phyloP scores from a whole-genome alignment of 768 basidiomycete genomes.

The Amylocystis lapponica region DNA sequence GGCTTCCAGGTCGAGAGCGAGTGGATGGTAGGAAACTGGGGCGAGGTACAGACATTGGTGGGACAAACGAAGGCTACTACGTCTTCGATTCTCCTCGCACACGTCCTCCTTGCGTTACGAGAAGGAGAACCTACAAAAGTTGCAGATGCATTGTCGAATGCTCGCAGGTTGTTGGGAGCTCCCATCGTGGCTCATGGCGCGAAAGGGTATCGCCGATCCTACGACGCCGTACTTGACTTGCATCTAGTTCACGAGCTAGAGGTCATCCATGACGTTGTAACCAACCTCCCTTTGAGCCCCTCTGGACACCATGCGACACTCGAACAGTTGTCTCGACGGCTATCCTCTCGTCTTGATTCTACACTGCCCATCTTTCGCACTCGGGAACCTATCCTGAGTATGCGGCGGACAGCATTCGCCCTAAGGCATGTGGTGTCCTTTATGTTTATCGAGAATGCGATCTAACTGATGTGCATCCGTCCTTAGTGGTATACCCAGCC shows the following conservation, averaged over 20 bases:
- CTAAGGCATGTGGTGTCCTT: constrained; percentile 41
- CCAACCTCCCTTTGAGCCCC: constrained; percentile 26
- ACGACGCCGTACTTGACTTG: constrained; percentile 80
- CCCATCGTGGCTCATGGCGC: constrained; percentile 78
- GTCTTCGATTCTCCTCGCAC: constrained; percentile 68
- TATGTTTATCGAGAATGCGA: not conserved
- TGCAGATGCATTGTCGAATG: constrained; percentile 47
- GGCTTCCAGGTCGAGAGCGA: constrained; percentile 90
- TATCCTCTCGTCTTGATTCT: constrained; percentile 64
- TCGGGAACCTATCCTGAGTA: constrained; percentile 84
- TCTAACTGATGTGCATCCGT: constrained; percentile 3
- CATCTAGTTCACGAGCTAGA: constrained; percentile 87
- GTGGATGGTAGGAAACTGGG: constrained; percentile 96
- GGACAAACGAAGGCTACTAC: constrained; percentile 42
- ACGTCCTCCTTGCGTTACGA: constrained; percentile 76
- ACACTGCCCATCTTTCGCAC: constrained; percentile 85
- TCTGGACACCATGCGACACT: constrained; percentile 20
- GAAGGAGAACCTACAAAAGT: constrained; percentile 43
- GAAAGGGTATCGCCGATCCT: constrained; percentile 78
- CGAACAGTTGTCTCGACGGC: constrained; percentile 41
- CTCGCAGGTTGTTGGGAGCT: constrained; percentile 68
- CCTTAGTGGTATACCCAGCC: not conserved
- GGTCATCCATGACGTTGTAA: constrained; percentile 46
- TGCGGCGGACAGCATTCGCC: constrained; percentile 77
- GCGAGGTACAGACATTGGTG: constrained; percentile 63